Evolutionary conservation across 768 basidiomycete species (phyloP), one percentile per base, ranked within the genome.

Genomic region (Cyathus striatus): DNA sequence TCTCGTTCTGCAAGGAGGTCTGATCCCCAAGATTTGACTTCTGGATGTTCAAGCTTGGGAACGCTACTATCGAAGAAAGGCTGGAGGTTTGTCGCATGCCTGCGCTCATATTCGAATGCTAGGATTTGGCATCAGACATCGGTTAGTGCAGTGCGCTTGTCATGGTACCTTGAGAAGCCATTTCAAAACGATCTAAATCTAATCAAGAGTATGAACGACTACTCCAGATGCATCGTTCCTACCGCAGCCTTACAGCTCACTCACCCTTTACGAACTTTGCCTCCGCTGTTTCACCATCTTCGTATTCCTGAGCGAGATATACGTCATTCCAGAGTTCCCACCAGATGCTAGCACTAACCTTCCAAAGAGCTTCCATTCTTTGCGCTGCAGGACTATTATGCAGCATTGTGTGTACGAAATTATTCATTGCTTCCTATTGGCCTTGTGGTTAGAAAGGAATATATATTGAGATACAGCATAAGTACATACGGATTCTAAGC

Each of bases 381-480:
- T 79, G 68, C 4, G 86, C 84, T 0, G 82, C 80, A 13, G 81
- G 75, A 45, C 75, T 79, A 27, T 76, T 63, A 48, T 90, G 88
- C n/a, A 97, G 63, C 89, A 97, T 94, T 42, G 86, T 87, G 41
- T 88, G 73, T 3, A 88, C 72, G 57, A 97, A 92, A 47, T 89
- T 89, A 40, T 84, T 76, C 85, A 97, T 97, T 2, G 93, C 93
- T 55, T 85, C 84, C 81, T 91, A 59, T 42, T 34, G 23, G 30
- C n/a, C n/a, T n/a, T n/a, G n/a, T 6, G 9, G 33, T 6, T 10
- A 24, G 20, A 40, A 23, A 6, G 39, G 10, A 20, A 21, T 5
- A 12, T 12, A 10, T 40, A 26, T 10, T 16, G 13, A 13, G 40
- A 20, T 14, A 40, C 13, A 25, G 38, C n/a, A 22, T 38, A 3